Conservation (phyloP, 139 green algal genomes). For the Chlamydomonas sp. region DNA sequence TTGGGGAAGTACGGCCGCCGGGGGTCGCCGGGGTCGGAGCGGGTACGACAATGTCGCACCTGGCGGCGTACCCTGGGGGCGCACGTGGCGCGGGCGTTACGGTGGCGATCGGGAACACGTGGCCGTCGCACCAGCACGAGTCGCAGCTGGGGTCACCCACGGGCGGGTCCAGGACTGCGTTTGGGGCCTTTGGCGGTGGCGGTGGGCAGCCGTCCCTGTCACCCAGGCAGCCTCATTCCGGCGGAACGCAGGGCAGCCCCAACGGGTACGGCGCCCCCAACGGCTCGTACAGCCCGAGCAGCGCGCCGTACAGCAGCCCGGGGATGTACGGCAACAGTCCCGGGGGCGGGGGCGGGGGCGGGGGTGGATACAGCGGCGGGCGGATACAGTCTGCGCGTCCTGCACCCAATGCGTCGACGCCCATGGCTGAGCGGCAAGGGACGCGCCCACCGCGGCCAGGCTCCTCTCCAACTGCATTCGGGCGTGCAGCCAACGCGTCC, state of each 20-base stretch:
- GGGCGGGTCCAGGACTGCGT: not conserved
- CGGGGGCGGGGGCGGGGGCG: not conserved
- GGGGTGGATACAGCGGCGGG: not conserved
- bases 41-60: slow-evolving; percentile 18
- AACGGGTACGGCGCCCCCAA: not conserved
- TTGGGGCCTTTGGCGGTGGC: too few relatives aligned
- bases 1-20: not conserved
- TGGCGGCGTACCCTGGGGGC: slow-evolving; percentile 42
- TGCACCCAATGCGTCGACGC: not conserved
- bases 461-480: slow-evolving; percentile 25
- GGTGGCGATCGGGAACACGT: slow-evolving; percentile 43
- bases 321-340: not conserved
- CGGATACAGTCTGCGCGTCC: slow-evolving; percentile 19
- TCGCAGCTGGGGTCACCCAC: not conserved
- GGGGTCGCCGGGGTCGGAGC: slow-evolving; percentile 15
- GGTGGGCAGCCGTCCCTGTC: too few relatives aligned
- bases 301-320: not conserved
- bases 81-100: not conserved
- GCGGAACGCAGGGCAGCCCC: too few relatives aligned
- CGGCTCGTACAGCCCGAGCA: not conserved
- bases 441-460: not conserved
- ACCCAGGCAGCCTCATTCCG: too few relatives aligned
- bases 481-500: slow-evolving; percentile 21
- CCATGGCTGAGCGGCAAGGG: not conserved
- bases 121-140: slow-evolving; percentile 52